These are phyloP conservation scores for Globisporangium rhizosaccharum DNA, from an alignment of 352 stramenopile genomes.

Conservation along the genomic window DNA sequence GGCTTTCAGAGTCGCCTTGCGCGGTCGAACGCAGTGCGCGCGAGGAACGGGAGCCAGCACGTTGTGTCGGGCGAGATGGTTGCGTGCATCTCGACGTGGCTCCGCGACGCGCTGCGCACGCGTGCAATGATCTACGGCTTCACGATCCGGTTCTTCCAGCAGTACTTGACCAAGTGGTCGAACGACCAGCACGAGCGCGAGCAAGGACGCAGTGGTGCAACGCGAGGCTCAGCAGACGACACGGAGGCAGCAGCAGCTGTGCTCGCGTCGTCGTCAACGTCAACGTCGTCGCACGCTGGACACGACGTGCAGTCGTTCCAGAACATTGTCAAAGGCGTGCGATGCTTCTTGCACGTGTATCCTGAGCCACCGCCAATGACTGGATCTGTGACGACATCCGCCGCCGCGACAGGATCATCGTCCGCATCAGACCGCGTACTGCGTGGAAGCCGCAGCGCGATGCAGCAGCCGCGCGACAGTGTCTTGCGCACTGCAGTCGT, in stretches of 20 bases:
- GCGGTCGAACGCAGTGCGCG: slow-evolving; percentile 9
- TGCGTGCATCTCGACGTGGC: slow-evolving; percentile 38
- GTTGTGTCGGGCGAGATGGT: slow-evolving; percentile 33
- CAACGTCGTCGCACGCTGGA: slow-evolving; percentile 13
- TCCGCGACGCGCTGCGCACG: slow-evolving; percentile 49
- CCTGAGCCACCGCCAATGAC: slow-evolving; percentile 18
- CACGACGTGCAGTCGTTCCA: slow-evolving; percentile 49
- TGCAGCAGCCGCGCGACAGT: slow-evolving; percentile 30
- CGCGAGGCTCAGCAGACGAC: slow-evolving; percentile 8
- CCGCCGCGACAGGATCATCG: not conserved
- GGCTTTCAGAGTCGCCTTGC: slow-evolving; percentile 43
- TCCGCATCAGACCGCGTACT: slow-evolving; percentile 2
- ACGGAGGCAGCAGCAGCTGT: slow-evolving; percentile 8
- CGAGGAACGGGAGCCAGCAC: slow-evolving; percentile 8
- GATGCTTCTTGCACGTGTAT: slow-evolving; percentile 65
- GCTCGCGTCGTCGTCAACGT: slow-evolving; percentile 8
- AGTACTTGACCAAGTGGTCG: slow-evolving; percentile 59
- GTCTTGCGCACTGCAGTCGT: slow-evolving; percentile 47
- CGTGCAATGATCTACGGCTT: slow-evolving; percentile 67
- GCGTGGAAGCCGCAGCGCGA: slow-evolving; percentile 9
- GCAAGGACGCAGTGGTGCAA: slow-evolving; percentile 1
- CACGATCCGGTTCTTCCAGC: slow-evolving; percentile 73
- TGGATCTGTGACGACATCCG: no score
- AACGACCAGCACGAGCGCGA: slow-evolving; percentile 23
- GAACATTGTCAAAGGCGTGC: slow-evolving; percentile 78